phyloP scores from a whole-genome alignment of 176 grass and related monocot genomes.

The Calamus simplicifolius region DNA sequence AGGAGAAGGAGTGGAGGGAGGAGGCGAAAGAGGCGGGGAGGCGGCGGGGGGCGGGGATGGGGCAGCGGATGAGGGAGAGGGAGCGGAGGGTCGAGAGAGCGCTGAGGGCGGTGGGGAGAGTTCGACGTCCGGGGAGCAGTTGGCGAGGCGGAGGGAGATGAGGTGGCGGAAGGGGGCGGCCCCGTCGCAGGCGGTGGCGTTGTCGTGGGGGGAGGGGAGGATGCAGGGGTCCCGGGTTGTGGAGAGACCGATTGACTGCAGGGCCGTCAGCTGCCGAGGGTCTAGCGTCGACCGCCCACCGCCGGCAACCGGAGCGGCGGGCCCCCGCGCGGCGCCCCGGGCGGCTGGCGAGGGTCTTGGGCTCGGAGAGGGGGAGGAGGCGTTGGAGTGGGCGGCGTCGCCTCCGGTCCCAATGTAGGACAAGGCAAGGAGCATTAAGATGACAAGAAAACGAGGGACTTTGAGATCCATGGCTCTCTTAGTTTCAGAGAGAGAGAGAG shows the following conservation, averaged over 20 bases:
- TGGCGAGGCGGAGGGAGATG: constrained; percentile 53
- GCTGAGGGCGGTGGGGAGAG: constrained; percentile 56
- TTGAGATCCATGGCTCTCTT: not conserved
- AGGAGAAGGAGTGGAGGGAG: constrained; percentile 56
- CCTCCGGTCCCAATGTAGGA: not conserved
- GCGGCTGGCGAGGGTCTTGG: not conserved
- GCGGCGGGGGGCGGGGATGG: constrained; percentile 36
- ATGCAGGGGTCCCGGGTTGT: constrained; percentile 38
- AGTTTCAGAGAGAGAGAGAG: too few relatives aligned
- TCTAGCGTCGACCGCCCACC: constrained; percentile 34
- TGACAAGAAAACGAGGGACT: not conserved
- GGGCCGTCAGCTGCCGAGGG: constrained; percentile 60
- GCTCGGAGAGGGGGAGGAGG: not conserved
- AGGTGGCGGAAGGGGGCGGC: constrained; percentile 61
- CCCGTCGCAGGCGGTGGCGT: constrained; percentile 59
- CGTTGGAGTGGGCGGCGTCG: constrained; percentile 3
- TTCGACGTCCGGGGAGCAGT: constrained; percentile 68
- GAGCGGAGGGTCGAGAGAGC: constrained; percentile 52
- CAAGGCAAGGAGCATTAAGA: not conserved
- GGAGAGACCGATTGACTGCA: constrained; percentile 64
- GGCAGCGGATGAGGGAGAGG: constrained; percentile 51
- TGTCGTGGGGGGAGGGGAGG: constrained; percentile 2
- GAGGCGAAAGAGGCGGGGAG: constrained; percentile 41
- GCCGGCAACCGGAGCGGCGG: not conserved
- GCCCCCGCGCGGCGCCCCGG: too few relatives aligned